Evolutionary conservation across 306 rosid species (phyloP).

Genomic region (Cucumis cinereus): DNA sequence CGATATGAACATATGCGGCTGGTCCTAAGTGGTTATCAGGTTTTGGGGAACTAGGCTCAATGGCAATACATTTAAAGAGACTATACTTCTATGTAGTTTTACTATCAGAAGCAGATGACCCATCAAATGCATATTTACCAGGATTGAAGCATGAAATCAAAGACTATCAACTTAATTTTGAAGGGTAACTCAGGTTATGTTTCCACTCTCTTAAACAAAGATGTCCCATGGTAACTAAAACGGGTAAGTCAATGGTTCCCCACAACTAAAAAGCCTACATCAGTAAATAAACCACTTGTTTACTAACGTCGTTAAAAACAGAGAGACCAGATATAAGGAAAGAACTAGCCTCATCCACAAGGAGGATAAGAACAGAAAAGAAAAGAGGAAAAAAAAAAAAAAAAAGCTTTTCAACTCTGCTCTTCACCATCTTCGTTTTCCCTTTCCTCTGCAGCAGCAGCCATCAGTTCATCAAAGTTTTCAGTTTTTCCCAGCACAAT

Average conservation of each 20-base stretch:
- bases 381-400: neutral
- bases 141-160: neutral
- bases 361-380: neutral
- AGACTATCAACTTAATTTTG: constrained; percentile 4
- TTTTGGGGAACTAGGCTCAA: neutral
- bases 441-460: constrained; percentile 48
- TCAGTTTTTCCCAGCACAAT: constrained; percentile 44
- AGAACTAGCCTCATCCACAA: constrained; percentile 4
- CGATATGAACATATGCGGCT: neutral
- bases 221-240: neutral
- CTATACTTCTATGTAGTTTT: neutral
- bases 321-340: constrained; percentile 8
- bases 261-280: constrained; percentile 8
- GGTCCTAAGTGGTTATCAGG: neutral
- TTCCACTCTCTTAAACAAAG: constrained; percentile 17
- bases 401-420: constrained; percentile 20
- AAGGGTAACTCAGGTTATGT: constrained; percentile 1
- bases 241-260: neutral
- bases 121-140: neutral
- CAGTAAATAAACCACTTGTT: neutral
- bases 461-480: constrained; percentile 51
- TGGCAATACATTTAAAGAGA: neutral
- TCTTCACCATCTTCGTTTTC: constrained; percentile 37
- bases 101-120: neutral
- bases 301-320: constrained; percentile 2